Evolutionary conservation across 2,329 filamentous ascomycete species (phyloP), one percentile per base, ranked within the genome.

Genomic region (Acephala macrosclerotiorum): DNA sequence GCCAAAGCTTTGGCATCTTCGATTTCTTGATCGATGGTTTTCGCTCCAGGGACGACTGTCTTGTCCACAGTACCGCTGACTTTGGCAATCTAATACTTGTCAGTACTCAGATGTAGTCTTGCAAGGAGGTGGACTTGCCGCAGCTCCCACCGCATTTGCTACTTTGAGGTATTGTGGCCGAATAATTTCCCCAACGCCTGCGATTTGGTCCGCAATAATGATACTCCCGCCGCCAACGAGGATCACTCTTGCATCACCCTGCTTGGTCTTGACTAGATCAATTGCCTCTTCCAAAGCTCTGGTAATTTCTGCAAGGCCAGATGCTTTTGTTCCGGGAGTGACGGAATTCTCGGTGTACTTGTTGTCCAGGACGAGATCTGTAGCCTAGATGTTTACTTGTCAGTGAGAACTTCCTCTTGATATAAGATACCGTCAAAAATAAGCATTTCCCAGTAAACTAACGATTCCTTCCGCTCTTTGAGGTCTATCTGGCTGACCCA

Each of bases 111-210:
- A 2, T n/a, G 8, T n/a, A 11, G 58, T 22, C n/a, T 1, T 47
- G 6, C 14, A 11, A 51, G n/a, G 7, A 14, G n/a, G 11, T 12
- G 36, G 18, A 87, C 82, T 61, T 76, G 71, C 80, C 75, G 87
- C 87, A 0, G 87, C 86, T 6, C 87, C 87, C 2, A 89, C 83
- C 0, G 87, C 86, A 73, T 89, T 89, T 3, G 86, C 86, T 0
- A 84, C 85, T 63, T 84, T 84, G 35, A 85, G 79, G 58, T 82
- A 83, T 1, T 82, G 79, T 0, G 86, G 86, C 4, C 80, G 77
- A 8, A 85, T 82, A 63, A 83, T 81, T 66, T 83, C 78, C 7
- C 80, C 78, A 0, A 86, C 85, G 0, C 84, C 85, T 0, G 79
- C 76, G 7, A 88, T 78, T 5, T 83, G 78, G 22, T 77, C 75